Evolutionary conservation across 768 basidiomycete genomes (phyloP).

Genomic region (Hericium erinaceus): DNA sequence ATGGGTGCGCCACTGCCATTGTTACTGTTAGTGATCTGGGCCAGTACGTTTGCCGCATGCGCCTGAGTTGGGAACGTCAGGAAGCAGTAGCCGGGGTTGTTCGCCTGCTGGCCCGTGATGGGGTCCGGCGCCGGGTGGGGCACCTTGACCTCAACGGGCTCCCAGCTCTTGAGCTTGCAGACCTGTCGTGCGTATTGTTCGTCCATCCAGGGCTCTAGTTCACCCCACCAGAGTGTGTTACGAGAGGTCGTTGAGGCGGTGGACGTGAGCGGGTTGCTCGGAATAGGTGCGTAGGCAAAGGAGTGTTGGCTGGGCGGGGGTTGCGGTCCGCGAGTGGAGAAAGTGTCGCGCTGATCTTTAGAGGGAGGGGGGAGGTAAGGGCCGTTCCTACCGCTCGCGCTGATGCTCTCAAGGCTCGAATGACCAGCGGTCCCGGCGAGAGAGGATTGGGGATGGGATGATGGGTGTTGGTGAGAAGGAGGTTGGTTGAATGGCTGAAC

Average conservation of each 20-base stretch:
- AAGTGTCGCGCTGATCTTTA: slow-evolving; percentile 24
- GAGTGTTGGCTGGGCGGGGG: slow-evolving; percentile 15
- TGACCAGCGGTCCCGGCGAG: slow-evolving; percentile 17
- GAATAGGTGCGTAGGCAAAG: slow-evolving; percentile 18
- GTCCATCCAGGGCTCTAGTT: slow-evolving; percentile 95
- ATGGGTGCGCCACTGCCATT: slow-evolving; percentile 32
- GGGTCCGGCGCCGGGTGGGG: slow-evolving; percentile 54
- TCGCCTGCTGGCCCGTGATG: slow-evolving; percentile 52
- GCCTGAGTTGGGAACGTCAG: slow-evolving; percentile 71
- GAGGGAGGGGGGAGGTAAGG: slow-evolving; percentile 16
- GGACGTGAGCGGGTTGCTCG: slow-evolving; percentile 21
- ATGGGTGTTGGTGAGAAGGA: slow-evolving; percentile 14
- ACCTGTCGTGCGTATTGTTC: slow-evolving; percentile 90
- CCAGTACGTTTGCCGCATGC: slow-evolving; percentile 61
- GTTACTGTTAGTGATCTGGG: slow-evolving; percentile 46
- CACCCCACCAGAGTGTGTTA: slow-evolving; percentile 76
- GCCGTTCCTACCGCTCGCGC: slow-evolving; percentile 5
- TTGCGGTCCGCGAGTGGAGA: slow-evolving; percentile 9
- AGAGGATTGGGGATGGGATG: slow-evolving; percentile 25
- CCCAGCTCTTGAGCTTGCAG: slow-evolving; percentile 82
- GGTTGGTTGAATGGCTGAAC: slow-evolving; percentile 34
- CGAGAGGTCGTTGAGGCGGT: slow-evolving; percentile 25
- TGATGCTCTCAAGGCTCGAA: slow-evolving; percentile 1
- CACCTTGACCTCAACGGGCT: slow-evolving; percentile 63
- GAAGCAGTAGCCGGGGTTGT: slow-evolving; percentile 85